These are phyloP conservation scores for Elsinoe batatas DNA, from an alignment of 2,329 filamentous ascomycete species.

Conservation along the genomic window DNA sequence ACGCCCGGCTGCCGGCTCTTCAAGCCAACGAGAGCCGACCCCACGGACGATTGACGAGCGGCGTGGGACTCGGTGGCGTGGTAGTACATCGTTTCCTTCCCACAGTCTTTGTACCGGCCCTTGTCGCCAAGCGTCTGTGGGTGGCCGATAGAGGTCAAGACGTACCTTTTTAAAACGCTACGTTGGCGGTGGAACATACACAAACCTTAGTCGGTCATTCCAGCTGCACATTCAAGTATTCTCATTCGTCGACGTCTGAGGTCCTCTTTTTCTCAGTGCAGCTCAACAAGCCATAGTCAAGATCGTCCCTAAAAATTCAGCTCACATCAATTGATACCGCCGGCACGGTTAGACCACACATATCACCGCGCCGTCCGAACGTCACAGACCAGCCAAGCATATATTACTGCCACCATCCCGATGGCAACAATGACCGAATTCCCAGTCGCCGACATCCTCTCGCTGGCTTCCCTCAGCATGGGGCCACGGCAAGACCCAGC, in stretches of 20 bases:
- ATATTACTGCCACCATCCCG: slow-evolving; percentile 33
- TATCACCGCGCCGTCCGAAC: not conserved
- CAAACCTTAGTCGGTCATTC: slow-evolving; percentile 1
- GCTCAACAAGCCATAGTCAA: slow-evolving; percentile 11
- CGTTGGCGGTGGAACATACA: slow-evolving; percentile 7
- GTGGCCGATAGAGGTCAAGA: not conserved
- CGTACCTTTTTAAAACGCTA: not conserved
- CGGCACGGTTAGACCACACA: not conserved
- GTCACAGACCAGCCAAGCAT: slow-evolving; percentile 22
- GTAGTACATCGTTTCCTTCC: slow-evolving; percentile 10
- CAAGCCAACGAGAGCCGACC: not conserved
- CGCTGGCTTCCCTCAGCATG: slow-evolving; percentile 9
- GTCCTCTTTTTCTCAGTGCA: slow-evolving; percentile 9
- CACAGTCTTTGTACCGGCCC: slow-evolving; percentile 3
- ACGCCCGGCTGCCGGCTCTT: slow-evolving; percentile 1
- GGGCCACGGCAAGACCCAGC: not conserved
- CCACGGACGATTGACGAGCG: not conserved
- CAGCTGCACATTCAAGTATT: slow-evolving; percentile 2
- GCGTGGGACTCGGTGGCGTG: slow-evolving; percentile 6
- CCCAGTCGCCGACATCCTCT: slow-evolving; percentile 9
- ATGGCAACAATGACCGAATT: slow-evolving; percentile 12
- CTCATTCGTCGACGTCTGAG: slow-evolving; percentile 15
- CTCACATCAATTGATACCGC: not conserved
- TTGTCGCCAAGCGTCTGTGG: slow-evolving; percentile 5
- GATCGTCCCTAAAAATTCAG: slow-evolving; percentile 11